A percentile compares a stretch with the other conserved stretches of the same genome.
Conservation (phyloP, 257 asterid species). For the Gentiana macrophylla region DNA sequence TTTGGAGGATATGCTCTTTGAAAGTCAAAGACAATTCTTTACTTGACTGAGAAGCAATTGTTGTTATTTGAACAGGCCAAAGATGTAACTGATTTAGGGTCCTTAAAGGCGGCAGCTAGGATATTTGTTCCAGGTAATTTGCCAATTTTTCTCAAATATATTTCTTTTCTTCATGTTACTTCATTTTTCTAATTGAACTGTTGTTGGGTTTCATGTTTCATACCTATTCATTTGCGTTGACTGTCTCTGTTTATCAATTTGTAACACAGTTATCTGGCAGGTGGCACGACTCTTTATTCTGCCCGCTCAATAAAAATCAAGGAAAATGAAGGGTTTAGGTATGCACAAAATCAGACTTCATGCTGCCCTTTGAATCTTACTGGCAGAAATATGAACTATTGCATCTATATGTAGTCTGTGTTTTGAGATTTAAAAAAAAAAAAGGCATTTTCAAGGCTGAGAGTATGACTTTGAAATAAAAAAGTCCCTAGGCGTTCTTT, state of each 20-base stretch:
- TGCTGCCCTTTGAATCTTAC: constrained; percentile 1
- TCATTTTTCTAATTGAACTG: background rate
- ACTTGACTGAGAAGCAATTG: background rate
- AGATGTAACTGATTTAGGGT: constrained; percentile 79
- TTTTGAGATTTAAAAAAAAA: too few species aligned
- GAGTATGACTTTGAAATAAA: too few species aligned
- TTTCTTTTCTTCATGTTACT: constrained; percentile 1
- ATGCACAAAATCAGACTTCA: constrained; percentile 5
- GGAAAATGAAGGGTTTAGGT: constrained; percentile 89
- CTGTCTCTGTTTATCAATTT: constrained; percentile 7
- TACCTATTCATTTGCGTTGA: background rate
- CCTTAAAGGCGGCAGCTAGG: constrained; percentile 77
- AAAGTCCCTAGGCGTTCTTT: too few species aligned
- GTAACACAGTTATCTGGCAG: constrained; percentile 26
- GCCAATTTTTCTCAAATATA: constrained; percentile 5
- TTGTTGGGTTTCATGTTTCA: background rate
- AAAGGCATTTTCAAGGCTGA: too few species aligned
- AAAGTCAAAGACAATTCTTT: too few species aligned
- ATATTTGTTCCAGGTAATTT: constrained; percentile 82
- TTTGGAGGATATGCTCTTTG: too few species aligned
- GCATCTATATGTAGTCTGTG: background rate
- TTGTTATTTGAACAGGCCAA: constrained; percentile 50
- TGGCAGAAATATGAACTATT: background rate
- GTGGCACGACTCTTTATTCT: constrained; percentile 58
- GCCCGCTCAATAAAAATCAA: constrained; percentile 73